phyloP scores from a whole-genome alignment of 495 filamentous ascomycete genomes.

The Aspergillus cristatus region DNA sequence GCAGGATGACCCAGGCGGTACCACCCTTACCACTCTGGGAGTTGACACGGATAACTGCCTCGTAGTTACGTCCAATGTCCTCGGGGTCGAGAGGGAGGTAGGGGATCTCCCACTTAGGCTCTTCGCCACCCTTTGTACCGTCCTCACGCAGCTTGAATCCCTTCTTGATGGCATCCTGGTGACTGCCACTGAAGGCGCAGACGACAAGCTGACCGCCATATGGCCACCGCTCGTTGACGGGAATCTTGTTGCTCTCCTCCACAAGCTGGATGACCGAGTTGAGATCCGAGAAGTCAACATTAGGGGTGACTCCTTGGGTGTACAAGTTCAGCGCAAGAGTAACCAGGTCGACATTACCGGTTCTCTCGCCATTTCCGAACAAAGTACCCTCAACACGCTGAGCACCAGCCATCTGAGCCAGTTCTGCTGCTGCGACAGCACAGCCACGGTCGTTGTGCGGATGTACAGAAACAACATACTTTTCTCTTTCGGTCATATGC shows the following conservation, averaged over 20 bases:
- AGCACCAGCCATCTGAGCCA: conserved; percentile 96
- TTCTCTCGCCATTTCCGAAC: conserved; percentile 93
- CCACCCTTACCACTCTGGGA: conserved; percentile 94
- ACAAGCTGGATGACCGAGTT: conserved; percentile 81
- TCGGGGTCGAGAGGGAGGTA: conserved; percentile 90
- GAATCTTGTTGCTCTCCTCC: conserved; percentile 90
- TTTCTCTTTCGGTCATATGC: conserved; percentile 67
- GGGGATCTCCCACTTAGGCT: conserved; percentile 64
- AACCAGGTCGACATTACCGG: conserved; percentile 93
- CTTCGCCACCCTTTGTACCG: conserved; percentile 39
- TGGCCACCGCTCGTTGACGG: conserved; percentile 77
- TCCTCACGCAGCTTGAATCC: conserved; percentile 70
- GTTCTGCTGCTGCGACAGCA: conserved; percentile 76
- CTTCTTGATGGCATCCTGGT: conserved; percentile 98
- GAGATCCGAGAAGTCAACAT: conserved; percentile 89
- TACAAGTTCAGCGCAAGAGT: conserved; percentile 94
- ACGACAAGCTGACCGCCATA: conserved; percentile 87
- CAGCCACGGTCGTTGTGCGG: conserved; percentile 95
- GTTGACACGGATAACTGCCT: conserved; percentile 96
- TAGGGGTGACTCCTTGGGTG: conserved; percentile 83
- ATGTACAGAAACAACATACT: conserved; percentile 76
- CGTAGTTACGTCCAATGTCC: conserved; percentile 92
- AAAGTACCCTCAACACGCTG: conserved; percentile 91
- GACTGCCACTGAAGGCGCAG: conserved; percentile 81
- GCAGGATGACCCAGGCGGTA: conserved; percentile 88